Conservation (phyloP, 1,284 basidiomycete genomes). For the Athelia psychrophila region DNA sequence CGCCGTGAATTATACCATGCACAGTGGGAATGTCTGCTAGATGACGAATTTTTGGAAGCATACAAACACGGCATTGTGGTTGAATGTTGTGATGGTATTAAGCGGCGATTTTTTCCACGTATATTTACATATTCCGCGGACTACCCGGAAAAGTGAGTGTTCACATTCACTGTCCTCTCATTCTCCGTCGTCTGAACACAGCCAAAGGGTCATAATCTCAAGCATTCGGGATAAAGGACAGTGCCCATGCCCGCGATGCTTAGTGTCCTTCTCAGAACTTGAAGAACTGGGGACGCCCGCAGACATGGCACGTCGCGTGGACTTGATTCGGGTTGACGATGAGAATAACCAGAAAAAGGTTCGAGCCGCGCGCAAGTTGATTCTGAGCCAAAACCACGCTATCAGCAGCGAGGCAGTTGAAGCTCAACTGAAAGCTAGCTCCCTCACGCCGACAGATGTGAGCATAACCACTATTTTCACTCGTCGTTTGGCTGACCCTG, state of each 20-base stretch:
- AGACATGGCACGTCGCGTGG: neutral
- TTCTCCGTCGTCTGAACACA: neutral
- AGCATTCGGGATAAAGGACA: conserved; percentile 11
- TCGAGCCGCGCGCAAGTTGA: neutral
- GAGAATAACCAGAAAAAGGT: neutral
- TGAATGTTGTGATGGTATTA: conserved; percentile 13
- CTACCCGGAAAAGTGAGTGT: conserved; percentile 15
- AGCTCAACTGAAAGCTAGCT: neutral
- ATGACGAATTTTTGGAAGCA: conserved; percentile 16
- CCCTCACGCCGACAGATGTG: neutral
- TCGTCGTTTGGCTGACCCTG: neutral
- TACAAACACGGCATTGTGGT: conserved; percentile 16
- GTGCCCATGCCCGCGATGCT: conserved; percentile 17
- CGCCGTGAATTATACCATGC: conserved; percentile 21
- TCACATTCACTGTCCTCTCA: neutral
- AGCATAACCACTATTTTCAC: neutral
- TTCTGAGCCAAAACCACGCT: neutral
- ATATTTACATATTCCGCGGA: conserved; percentile 16
- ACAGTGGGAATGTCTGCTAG: conserved; percentile 14
- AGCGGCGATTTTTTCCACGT: conserved; percentile 13
- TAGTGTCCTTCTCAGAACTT: conserved; percentile 7
- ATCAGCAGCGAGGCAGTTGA: neutral
- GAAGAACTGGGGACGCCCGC: conserved; percentile 2
- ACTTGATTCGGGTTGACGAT: neutral
- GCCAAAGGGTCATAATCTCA: conserved; percentile 8